Evolutionary conservation across 2,329 filamentous ascomycete genomes (phyloP).

Genomic region (Rhynchosporium agropyri): DNA sequence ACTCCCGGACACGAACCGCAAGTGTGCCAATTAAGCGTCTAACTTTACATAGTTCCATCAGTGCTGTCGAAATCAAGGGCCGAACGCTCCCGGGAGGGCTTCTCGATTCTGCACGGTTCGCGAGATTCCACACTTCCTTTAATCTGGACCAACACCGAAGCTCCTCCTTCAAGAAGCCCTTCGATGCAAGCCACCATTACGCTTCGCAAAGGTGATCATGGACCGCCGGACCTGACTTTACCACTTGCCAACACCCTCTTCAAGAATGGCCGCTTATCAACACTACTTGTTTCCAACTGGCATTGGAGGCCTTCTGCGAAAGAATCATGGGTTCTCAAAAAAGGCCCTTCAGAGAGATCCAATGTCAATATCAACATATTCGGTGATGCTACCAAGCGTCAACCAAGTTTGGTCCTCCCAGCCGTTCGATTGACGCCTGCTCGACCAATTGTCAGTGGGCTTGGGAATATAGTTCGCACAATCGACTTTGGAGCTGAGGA

Average conservation of each 20-base stretch:
- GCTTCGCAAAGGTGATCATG: constrained; percentile 19
- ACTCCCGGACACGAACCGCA: not conserved
- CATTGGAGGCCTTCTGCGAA: not conserved
- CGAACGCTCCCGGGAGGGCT: constrained; percentile 44
- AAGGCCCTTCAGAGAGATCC: constrained; percentile 22
- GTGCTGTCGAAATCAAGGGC: not conserved
- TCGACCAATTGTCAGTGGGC: constrained; percentile 63
- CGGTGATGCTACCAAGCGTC: not conserved
- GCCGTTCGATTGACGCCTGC: constrained; percentile 65
- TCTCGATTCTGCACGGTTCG: constrained; percentile 56
- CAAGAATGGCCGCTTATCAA: constrained; percentile 65
- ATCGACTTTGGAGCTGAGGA: constrained; percentile 51
- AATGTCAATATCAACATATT: constrained; percentile 30
- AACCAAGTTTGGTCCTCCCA: constrained; percentile 43
- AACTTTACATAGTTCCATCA: not conserved
- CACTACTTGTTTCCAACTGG: constrained; percentile 54
- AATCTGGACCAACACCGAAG: constrained; percentile 45
- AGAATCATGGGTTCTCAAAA: constrained; percentile 22
- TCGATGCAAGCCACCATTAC: constrained; percentile 32
- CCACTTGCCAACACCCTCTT: constrained; percentile 81
- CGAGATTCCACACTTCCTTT: constrained; percentile 48
- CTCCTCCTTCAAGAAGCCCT: constrained; percentile 1
- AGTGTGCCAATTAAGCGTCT: not conserved
- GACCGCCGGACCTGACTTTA: constrained; percentile 44
- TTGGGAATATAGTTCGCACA: constrained; percentile 78